Percentiles rank a stretch among this genome's conserved stretches.
Conservation (phyloP, 352 stramenopile species). For the Phytophthora cactorum region DNA sequence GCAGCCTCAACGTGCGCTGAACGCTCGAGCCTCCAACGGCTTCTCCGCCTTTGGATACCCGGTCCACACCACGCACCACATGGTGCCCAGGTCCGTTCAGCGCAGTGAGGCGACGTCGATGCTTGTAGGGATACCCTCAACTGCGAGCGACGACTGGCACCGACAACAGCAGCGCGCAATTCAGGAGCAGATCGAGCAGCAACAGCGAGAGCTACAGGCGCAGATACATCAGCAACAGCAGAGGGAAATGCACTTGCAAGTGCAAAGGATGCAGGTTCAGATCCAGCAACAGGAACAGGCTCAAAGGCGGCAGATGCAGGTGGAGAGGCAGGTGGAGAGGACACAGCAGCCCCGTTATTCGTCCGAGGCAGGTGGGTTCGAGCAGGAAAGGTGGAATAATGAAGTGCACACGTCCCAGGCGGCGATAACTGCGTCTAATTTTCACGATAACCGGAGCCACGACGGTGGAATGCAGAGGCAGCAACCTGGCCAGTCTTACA, state of each 20-base stretch:
- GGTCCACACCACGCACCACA: conserved; percentile 11
- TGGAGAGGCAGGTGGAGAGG: conserved; percentile 20
- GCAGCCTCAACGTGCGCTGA: conserved; percentile 8
- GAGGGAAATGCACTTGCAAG: conserved; percentile 7
- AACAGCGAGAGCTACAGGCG: conserved; percentile 12
- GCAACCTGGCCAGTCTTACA: background rate
- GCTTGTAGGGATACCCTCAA: conserved; percentile 26
- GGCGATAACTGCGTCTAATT: background rate
- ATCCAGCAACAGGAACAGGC: conserved; percentile 25
- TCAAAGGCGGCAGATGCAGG: conserved; percentile 16
- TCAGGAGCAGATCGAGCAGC: conserved; percentile 29
- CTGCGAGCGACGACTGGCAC: conserved; percentile 27
- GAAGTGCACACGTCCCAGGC: background rate
- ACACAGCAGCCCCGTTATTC: conserved; percentile 17
- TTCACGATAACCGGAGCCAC: background rate
- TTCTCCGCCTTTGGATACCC: conserved; percentile 13
- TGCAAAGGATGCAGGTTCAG: conserved; percentile 24
- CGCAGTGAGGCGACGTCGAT: conserved; percentile 15
- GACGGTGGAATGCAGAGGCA: conserved; percentile 4
- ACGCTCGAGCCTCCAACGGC: background rate
- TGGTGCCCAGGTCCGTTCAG: conserved; percentile 5
- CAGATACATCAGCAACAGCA: conserved; percentile 30
- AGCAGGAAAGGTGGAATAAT: conserved; percentile 14
- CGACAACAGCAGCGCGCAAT: conserved; percentile 31
- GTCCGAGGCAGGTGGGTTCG: background rate